Base-by-base conservation (phyloP, 2,329 filamentous ascomycete genomes). In the Talaromyces marneffei region DNA sequence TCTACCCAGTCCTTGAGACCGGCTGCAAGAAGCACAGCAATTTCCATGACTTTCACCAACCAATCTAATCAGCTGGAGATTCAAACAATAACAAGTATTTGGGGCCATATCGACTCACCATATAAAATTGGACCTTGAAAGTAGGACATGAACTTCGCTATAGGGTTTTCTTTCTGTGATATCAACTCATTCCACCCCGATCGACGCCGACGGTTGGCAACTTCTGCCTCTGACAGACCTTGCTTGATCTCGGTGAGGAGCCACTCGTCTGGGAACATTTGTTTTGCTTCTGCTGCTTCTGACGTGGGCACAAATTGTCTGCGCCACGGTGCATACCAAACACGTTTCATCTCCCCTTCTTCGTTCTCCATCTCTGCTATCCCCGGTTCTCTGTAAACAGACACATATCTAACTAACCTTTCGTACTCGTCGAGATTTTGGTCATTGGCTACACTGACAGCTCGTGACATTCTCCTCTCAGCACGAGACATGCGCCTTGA, bases 111-210 rank as follows among this genome's bases (percentile, higher is more conserved):
- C n/a, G 52, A 55, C 50, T 16, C 20, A 90, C 87, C 87, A 74
- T 90, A 91, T 64, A 90, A 84, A 79, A 91, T 88, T 44, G 88
- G 88, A 62, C 88, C 88, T 57, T 79, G 84, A 80, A 91, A 91
- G 78, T 88, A 91, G 66, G 84, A 83, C 64, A 91, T 75, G 75
- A 91, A 87, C 77, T 91, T 88, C 71, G 87, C 78, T 70, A 90
- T 82, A 72, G 89, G 79, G 75, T 90, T 91, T 75, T 88, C 86
- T 78, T 89, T 90, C 78, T 90, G 88, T n/a, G 87, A 85, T n/a
- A 83, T 80, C 72, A 91, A 80, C 72, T 91, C 88, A 75, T 91
- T 91, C 80, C 78, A 90, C 57, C 88, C 88, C 63, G 82, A 80
- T 65, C 82, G 81, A 73, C 83, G 88, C 65, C 88, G 81, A 68